Evolutionary conservation across 169 alveolate species (phyloP).

Genomic region (Plasmodium malariae): DNA sequence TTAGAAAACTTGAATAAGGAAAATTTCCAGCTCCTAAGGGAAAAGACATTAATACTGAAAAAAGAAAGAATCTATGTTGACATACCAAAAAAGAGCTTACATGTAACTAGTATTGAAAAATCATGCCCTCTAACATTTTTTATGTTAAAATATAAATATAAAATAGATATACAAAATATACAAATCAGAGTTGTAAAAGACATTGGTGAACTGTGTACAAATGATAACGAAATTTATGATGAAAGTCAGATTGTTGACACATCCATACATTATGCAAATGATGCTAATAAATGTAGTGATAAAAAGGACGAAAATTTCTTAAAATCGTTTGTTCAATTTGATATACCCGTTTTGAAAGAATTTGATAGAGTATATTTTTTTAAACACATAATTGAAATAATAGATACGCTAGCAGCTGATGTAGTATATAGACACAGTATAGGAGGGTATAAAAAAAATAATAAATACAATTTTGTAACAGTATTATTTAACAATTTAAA

Average conservation of each 20-base stretch:
- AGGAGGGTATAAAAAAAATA: slow-evolving; percentile 53
- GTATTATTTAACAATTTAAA: slow-evolving; percentile 64
- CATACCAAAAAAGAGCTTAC: slow-evolving; percentile 2
- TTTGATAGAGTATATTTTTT: slow-evolving; percentile 16
- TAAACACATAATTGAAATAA: slow-evolving; percentile 62
- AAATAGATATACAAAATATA: slow-evolving; percentile 15
- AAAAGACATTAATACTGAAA: slow-evolving; percentile 12
- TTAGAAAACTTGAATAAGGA: slow-evolving; percentile 30
- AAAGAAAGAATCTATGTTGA: slow-evolving; percentile 27
- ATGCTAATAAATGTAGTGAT: not conserved
- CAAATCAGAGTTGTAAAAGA: slow-evolving; percentile 20
- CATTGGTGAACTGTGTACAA: not conserved
- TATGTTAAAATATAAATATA: slow-evolving; percentile 28
- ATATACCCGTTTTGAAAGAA: slow-evolving; percentile 57
- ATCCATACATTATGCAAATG: not conserved
- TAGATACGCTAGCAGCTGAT: slow-evolving; percentile 67
- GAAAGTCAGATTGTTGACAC: not conserved
- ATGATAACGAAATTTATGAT: not conserved
- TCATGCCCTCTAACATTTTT: slow-evolving; percentile 35
- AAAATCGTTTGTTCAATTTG: slow-evolving; percentile 48
- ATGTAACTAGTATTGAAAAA: slow-evolving; percentile 24
- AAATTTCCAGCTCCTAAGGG: slow-evolving; percentile 21
- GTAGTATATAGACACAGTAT: slow-evolving; percentile 67
- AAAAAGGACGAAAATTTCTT: slow-evolving; percentile 1
- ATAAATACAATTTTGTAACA: slow-evolving; percentile 44